Conservation (phyloP, 352 stramenopile genomes). For the Phytophthora vignae region DNA sequence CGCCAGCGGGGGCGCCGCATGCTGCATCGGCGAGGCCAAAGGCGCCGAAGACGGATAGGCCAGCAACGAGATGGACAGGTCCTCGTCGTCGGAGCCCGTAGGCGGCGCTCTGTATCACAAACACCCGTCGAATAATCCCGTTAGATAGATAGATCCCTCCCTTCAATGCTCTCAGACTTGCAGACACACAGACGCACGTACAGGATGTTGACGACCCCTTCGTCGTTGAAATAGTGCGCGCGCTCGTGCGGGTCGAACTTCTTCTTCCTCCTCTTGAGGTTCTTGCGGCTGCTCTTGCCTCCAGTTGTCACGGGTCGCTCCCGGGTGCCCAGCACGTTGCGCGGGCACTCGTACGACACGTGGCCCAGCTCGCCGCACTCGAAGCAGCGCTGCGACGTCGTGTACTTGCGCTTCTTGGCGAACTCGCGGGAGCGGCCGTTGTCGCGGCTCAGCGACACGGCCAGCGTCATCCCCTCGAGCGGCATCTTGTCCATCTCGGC, state of each 20-base stretch:
- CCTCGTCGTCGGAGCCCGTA: constrained; percentile 55
- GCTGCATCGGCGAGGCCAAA: constrained; percentile 12
- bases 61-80: constrained; percentile 75
- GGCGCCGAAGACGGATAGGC: constrained; percentile 53
- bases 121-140: constrained; percentile 10
- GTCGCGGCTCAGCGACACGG: constrained; percentile 74
- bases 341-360: constrained; percentile 86
- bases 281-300: constrained; percentile 62
- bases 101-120: constrained; percentile 51
- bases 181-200: constrained; percentile 37
- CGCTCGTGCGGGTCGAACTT: constrained; percentile 67
- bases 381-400: constrained; percentile 75
- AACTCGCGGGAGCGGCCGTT: constrained; percentile 87
- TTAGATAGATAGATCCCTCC: constrained; percentile 25
- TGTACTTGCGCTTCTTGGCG: constrained; percentile 82
- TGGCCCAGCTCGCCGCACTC: constrained; percentile 83
- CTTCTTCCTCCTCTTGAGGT: constrained; percentile 74
- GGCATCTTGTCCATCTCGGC: constrained; percentile 61
- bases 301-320: constrained; percentile 56
- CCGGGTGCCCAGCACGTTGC: constrained; percentile 79
- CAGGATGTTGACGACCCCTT: constrained; percentile 71
- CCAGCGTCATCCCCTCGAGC: constrained; percentile 73
- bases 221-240: constrained; percentile 74
- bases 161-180: not conserved
- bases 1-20: not conserved